Evolutionary conservation across 129 eudicot genomes (phyloP).

Genomic region (Flaveria sonorensis): DNA sequence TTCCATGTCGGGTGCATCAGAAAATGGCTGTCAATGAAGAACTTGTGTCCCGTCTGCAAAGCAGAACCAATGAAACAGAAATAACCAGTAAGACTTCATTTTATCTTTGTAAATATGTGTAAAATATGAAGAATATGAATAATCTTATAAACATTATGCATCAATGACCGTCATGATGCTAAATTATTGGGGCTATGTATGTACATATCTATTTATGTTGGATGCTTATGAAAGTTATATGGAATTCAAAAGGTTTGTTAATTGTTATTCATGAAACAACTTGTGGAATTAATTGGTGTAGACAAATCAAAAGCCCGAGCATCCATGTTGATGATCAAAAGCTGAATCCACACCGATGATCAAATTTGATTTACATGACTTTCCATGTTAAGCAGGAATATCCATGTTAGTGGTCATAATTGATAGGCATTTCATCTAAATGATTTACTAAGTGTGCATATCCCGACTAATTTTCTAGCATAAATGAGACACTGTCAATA

Average conservation of each 20-base stretch:
- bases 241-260: conserved; percentile 9
- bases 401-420: no score
- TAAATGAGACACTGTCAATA: no score
- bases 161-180: conserved; percentile 40
- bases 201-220: conserved; percentile 20
- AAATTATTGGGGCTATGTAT: conserved; percentile 32
- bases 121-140: conserved; percentile 23
- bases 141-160: conserved; percentile 31
- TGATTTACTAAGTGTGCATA: no score
- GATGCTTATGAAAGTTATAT: background rate
- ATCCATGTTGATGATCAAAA: no score
- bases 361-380: no score
- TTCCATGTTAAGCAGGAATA: no score
- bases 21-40: conserved; percentile 75
- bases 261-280: background rate
- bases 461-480: no score
- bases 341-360: no score
- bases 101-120: conserved; percentile 32
- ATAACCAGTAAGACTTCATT: conserved; percentile 25
- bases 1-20: conserved; percentile 67
- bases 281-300: no score
- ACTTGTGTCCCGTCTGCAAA: conserved; percentile 74
- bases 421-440: no score
- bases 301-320: no score
- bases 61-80: conserved; percentile 50